Percentiles rank a stretch among this genome's conserved stretches.
Conservation (phyloP, 768 basidiomycete genomes). For the Rhizopogon salebrosus region DNA sequence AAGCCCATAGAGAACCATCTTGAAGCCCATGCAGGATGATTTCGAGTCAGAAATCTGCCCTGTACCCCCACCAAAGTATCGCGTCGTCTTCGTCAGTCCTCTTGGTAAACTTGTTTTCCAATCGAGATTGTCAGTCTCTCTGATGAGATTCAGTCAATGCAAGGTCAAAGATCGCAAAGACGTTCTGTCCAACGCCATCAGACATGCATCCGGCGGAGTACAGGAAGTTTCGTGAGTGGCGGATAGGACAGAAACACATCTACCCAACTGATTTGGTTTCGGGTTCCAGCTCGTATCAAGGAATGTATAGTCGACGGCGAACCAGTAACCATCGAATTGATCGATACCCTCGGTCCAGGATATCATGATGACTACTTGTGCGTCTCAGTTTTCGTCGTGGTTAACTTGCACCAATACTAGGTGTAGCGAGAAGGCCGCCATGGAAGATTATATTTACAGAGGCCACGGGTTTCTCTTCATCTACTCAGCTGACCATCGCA, state of each 20-base stretch:
- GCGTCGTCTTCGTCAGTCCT: not conserved
- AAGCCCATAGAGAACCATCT: not conserved
- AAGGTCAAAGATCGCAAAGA: not conserved
- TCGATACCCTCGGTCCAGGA: not conserved
- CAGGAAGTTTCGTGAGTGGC: not conserved
- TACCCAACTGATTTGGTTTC: too few relatives aligned
- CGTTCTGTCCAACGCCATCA: not conserved
- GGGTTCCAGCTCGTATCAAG: not conserved
- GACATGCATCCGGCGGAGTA: not conserved
- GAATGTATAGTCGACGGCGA: not conserved
- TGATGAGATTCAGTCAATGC: not conserved
- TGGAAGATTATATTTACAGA: not conserved
- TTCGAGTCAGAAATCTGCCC: not conserved
- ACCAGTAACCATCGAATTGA: not conserved
- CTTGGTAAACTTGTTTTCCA: not conserved
- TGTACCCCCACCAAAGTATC: not conserved
- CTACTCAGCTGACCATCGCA: not conserved
- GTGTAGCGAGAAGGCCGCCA: not conserved
- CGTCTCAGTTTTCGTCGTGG: not conserved
- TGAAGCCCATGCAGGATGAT: not conserved
- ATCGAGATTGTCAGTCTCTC: not conserved
- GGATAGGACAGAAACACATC: not conserved
- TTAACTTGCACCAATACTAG: not conserved
- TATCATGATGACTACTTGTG: not conserved
- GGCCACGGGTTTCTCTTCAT: not conserved